These are phyloP conservation scores for Lasiosphaeria hispida DNA, from an alignment of 495 filamentous ascomycete genomes.

Conservation along the genomic window DNA sequence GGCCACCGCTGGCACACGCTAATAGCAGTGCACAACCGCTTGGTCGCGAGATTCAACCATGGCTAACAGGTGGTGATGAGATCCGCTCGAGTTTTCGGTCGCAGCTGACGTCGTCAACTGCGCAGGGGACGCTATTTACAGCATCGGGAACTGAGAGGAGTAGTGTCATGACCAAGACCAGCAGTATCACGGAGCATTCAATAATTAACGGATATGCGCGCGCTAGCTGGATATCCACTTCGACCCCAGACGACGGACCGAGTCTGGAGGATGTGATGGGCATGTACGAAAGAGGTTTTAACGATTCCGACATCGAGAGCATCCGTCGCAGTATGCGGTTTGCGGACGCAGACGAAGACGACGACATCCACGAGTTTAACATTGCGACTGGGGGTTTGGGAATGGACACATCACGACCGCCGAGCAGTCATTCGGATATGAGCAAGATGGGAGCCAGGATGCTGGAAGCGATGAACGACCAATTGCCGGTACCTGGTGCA, in stretches of 20 bases:
- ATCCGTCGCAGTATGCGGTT: constrained; percentile 32
- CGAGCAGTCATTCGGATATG: constrained; percentile 32
- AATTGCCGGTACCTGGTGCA: constrained; percentile 30
- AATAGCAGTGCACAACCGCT: constrained; percentile 20
- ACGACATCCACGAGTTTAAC: constrained; percentile 32
- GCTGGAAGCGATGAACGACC: constrained; percentile 46
- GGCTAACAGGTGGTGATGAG: constrained; percentile 48
- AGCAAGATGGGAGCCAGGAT: constrained; percentile 37
- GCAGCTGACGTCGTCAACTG: constrained; percentile 62
- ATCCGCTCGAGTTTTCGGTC: constrained; percentile 72
- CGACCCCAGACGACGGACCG: constrained; percentile 65
- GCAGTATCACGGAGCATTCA: constrained; percentile 63
- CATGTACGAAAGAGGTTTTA: constrained; percentile 87
- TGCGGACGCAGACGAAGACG: constrained; percentile 35
- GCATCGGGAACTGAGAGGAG: constrained; percentile 79
- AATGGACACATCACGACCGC: constrained; percentile 25
- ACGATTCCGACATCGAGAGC: constrained; percentile 49
- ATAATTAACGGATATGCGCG: constrained; percentile 42
- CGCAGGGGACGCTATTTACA: constrained; percentile 64
- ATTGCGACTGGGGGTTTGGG: constrained; percentile 18
- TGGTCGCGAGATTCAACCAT: constrained; percentile 39
- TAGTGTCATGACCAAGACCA: constrained; percentile 76
- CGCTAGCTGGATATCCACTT: constrained; percentile 52
- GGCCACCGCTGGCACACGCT: constrained; percentile 16
- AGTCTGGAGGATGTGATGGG: constrained; percentile 91